Percentiles rank a stretch among this genome's conserved stretches.
Evolutionary conservation across 2,329 filamentous ascomycete genomes (phyloP).

Genomic region (Penicillium sp.): DNA sequence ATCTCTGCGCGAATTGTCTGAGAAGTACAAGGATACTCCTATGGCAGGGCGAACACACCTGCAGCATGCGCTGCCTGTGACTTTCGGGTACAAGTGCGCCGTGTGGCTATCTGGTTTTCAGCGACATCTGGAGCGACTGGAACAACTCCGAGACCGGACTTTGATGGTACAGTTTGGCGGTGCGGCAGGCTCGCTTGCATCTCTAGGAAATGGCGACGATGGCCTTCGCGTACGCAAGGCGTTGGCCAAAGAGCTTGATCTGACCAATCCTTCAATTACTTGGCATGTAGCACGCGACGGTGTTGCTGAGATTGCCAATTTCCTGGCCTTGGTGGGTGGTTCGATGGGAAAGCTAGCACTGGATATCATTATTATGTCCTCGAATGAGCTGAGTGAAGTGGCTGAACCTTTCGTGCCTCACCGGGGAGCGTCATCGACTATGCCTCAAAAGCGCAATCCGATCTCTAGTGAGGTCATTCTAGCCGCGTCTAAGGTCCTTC

Average conservation of each 20-base stretch:
- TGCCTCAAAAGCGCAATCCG: conserved; percentile 61
- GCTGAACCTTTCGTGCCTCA: conserved; percentile 58
- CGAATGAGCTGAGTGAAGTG: conserved; percentile 56
- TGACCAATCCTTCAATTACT: conserved; percentile 54
- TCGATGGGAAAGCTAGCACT: conserved; percentile 57
- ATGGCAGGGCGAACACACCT: conserved; percentile 61
- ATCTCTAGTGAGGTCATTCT: conserved; percentile 60
- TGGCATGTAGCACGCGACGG: conserved; percentile 59
- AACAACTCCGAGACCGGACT: conserved; percentile 47
- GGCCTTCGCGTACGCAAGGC: conserved; percentile 52
- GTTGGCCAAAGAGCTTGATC: conserved; percentile 50
- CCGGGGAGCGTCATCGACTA: conserved; percentile 55
- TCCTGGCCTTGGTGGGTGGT: conserved; percentile 55
- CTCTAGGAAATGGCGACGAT: conserved; percentile 48
- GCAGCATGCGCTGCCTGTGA: conserved; percentile 58
- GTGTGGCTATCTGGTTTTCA: conserved; percentile 54
- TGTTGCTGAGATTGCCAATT: conserved; percentile 55
- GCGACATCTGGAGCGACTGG: conserved; percentile 50
- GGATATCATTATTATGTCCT: conserved; percentile 59
- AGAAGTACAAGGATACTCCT: conserved; percentile 52
- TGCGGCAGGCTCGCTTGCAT: conserved; percentile 57
- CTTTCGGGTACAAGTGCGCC: conserved; percentile 60
- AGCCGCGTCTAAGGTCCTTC: conserved; percentile 55
- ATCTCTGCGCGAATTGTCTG: conserved; percentile 45
- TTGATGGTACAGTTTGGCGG: conserved; percentile 59